Conservation (phyloP, 75 land plant species). For the Sequoiadendron giganteum region DNA sequence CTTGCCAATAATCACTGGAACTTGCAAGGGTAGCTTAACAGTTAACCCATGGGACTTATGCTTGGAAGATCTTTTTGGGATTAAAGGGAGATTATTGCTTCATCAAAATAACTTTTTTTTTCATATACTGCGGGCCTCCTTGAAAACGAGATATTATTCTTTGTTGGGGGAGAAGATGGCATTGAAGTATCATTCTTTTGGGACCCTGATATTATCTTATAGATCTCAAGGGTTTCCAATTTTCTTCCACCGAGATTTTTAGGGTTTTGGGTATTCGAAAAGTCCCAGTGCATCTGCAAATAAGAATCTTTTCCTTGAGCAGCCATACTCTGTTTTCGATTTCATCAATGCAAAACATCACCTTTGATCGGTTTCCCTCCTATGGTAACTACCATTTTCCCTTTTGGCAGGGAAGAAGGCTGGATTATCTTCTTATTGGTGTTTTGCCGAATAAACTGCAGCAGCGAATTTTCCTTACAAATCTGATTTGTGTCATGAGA, state of each 20-base stretch:
- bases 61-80: background rate
- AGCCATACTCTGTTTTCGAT: background rate
- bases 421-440: background rate
- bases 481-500: too few species aligned
- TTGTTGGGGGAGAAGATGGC: background rate
- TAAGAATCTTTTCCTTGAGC: background rate
- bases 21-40: background rate
- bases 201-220: too few species aligned
- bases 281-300: too few species aligned
- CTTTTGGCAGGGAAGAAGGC: background rate
- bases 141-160: background rate
- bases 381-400: background rate
- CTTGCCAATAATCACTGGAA: background rate
- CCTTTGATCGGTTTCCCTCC: too few species aligned
- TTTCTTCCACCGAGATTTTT: background rate
- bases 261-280: background rate
- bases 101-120: background rate
- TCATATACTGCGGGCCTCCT: background rate
- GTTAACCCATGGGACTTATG: background rate
- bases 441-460: background rate
- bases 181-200: too few species aligned
- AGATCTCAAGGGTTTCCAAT: background rate
- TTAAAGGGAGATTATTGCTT: background rate
- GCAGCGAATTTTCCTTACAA: too few species aligned
- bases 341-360: background rate